Evolutionary conservation across 1,139 yeast genomes (phyloP), one percentile per base, ranked within the genome.

Genomic region (Nematodospora anomalae): DNA sequence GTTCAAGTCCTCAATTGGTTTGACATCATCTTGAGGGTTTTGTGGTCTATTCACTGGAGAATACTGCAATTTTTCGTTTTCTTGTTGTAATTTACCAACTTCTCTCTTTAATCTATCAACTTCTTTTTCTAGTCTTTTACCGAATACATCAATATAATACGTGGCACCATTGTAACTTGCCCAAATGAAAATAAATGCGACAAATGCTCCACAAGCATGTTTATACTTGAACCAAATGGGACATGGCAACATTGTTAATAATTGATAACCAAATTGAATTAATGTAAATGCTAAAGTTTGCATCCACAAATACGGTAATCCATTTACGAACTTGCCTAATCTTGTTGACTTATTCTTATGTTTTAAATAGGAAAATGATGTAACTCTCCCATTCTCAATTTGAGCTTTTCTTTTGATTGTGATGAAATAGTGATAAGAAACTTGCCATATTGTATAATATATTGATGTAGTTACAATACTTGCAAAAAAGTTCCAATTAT

Each of bases 121-220:
- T 57, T 92, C 96, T 52, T 83, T 87, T 53, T 82, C 95, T 60
- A 85, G 81, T 52, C 88, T 73, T 55, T 83, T 85, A 41, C 95
- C 97, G 62, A 90, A 92, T 29, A 84, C 83, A 54, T 92, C 97
- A 41, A 92, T 74, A 56, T 92, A 92, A 56, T 87, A 92, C 1
- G 96, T 87, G 2, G 97, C 97, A 23, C 98, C 98, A 50, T 92
- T 90, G 58, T 84, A 87, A 33, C 89, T 73, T 2, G 97, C 95
- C 63, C 80, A 76, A 25, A 81, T 60, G 51, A 89, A 88, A 18
- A 92, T 87, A 38, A 75, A 70, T 3, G 79, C 60, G 43, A 92
- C 74, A 56, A 89, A 90, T 1, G 71, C 51, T 0, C 83, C 79
- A 28, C 95, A 87, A 1, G 85, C 75, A 38, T 68, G 65, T 50